Evolutionary conservation across 2,329 filamentous ascomycete genomes (phyloP), one percentile per base, ranked within the genome.

Genomic region (Albifimbria verrucaria): DNA sequence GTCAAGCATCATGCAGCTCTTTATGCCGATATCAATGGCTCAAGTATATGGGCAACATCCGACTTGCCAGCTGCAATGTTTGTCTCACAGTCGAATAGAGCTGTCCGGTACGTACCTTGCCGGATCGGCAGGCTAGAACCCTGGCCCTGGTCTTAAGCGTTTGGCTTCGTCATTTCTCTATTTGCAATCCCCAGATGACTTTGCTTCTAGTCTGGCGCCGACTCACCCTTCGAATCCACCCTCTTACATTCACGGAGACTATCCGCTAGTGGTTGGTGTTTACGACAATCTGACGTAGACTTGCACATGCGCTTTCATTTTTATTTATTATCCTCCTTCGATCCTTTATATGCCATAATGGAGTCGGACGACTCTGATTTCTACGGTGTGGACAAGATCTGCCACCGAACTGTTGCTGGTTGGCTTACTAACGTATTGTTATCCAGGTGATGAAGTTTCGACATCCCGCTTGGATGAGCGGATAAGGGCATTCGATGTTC

Each of bases 331-430:
- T 43, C 7, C 18, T 43, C 18, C 41, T 18, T 43, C 18, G 15
- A 18, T 43, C 20, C 20, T 43, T 43, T 17, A 12, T 12, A 17
- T 39, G 12, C 15, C 21, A 54, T 7, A 25, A 76, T 74, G 74
- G 70, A 72, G 52, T 69, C 68, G 11, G 76, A 75, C 15, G 79
- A 83, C 51, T 83, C 80, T 1, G 78, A 81, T 49, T 83, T 83
- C 60, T 83, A 83, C 54, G 81, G 81, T 81, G 69, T 25, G 17
- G 21, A 21, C 21, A 42, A 11, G 22, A 24, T 45, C n/a, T 11
- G 20, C 32, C 3, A 4, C 22, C 3, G n/a, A 45, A 10, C 20
- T 11, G 22, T 15, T 4, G n/a, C 18, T n/a, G 4, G 18, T 15
- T 12, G 7, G 17, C 7, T 20, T 21, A 20, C 42, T 44, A 24